Evolutionary conservation across 805 yeast species (phyloP), one percentile per base, ranked within the genome.

Genomic region (Pichia cephalocereana): DNA sequence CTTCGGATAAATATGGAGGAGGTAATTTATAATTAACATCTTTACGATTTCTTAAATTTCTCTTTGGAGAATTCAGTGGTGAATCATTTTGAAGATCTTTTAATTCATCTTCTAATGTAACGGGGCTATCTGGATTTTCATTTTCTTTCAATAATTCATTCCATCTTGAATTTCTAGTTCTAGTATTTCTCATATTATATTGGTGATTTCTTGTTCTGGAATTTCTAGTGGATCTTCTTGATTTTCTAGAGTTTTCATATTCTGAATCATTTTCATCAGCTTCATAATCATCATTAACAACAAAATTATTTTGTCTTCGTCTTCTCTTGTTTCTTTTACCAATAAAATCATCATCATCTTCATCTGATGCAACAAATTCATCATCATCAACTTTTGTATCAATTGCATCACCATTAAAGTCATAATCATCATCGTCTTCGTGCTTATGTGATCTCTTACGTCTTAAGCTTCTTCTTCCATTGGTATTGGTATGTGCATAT

Each of bases 11-110:
- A 4, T 86, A 70, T 5, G 96, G 96, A 1, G 96, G 96, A 0
- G 96, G 91, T 10, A 89, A 71, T 14, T 82, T 76, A 62, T 89
- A 89, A 59, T 89, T 84, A 11, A 90, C 80, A 28, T 81, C 80
- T 48, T 89, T 79, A 52, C 89, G 64, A 52, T 80, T 82, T 46
- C 90, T 72, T 23, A 83, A 64, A 55, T 80, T 70, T 46, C 78
- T 70, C 44, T 72, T 75, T 6, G 74, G 68, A 5, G 77, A 70
- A 28, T 74, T 68, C 4, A 77, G 74, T 2, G 86, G 55, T 4
- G 82, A 71, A 45, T 60, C 64, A 52, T 80, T 82, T 57, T 79
- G 75, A 41, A 84, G 61, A 28, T 82, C 88, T 46, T 75, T 77
- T 15, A 86, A 68, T 60, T 86, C 95, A 53, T 82, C 79, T 45